Conservation (phyloP, 768 basidiomycete species). For the Podaxis sp. region DNA sequence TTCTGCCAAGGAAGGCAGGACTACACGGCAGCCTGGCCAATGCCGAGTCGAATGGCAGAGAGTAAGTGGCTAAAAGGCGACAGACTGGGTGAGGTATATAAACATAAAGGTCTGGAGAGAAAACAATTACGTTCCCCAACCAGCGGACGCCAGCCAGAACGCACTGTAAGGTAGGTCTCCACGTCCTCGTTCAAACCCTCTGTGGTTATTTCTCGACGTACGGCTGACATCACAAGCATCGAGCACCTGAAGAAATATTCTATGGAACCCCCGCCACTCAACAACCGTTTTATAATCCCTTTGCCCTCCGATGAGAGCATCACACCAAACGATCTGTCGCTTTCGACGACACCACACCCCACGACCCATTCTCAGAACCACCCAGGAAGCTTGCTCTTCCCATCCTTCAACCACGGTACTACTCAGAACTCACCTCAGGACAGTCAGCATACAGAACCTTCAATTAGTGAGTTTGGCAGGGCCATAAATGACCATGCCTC, state of each 20-base stretch:
- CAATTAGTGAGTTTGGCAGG: background rate
- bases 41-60: no score
- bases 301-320: background rate
- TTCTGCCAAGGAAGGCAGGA: no score
- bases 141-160: no score
- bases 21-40: no score
- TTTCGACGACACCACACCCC: background rate
- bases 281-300: conserved; percentile 10
- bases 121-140: no score
- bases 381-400: background rate
- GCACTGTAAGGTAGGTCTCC: no score
- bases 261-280: conserved; percentile 1
- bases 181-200: background rate
- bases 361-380: background rate
- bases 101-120: no score
- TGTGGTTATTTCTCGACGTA: background rate
- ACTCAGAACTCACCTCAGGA: background rate
- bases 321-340: background rate
- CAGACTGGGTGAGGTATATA: no score
- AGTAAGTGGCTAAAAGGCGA: no score
- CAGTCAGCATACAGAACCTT: background rate
- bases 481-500: no score
- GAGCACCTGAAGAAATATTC: background rate
- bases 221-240: background rate
- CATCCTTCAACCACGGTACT: background rate